These are phyloP conservation scores for Trichoderma orchidacearum DNA, from an alignment of 495 filamentous ascomycete genomes.

Conservation along the genomic window DNA sequence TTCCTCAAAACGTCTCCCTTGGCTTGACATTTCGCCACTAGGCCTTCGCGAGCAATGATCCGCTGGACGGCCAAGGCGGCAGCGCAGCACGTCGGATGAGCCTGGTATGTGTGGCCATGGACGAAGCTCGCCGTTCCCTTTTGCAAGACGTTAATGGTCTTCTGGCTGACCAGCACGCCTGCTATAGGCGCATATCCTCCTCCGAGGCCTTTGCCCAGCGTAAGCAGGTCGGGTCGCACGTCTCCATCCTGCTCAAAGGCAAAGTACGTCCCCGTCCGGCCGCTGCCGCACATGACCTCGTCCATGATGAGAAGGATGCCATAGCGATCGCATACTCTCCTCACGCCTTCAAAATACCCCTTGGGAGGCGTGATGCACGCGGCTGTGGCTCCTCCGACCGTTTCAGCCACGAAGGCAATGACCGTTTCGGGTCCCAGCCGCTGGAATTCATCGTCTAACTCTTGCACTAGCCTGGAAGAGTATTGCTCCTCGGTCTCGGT, in stretches of 20 bases:
- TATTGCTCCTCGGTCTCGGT: conserved; percentile 19
- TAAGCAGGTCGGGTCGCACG: conserved; percentile 36
- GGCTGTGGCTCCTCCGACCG: conserved; percentile 35
- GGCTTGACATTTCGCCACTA: conserved; percentile 35
- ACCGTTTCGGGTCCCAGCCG: conserved; percentile 51
- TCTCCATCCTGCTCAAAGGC: conserved; percentile 41
- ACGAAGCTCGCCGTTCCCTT: conserved; percentile 43
- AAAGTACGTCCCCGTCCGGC: conserved; percentile 44
- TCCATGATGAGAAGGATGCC: conserved; percentile 55
- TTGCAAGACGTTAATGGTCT: conserved; percentile 39
- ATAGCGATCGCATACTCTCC: conserved; percentile 44
- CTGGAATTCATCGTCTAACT: conserved; percentile 56
- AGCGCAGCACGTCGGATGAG: conserved; percentile 45
- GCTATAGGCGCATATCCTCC: conserved; percentile 53
- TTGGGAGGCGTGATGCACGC: conserved; percentile 44
- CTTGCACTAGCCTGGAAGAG: conserved; percentile 35
- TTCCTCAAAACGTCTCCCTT: conserved; percentile 38
- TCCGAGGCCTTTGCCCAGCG: conserved; percentile 55
- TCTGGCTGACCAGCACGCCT: conserved; percentile 39
- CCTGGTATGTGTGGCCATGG: conserved; percentile 51
- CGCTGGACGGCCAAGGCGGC: conserved; percentile 46
- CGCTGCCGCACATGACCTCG: conserved; percentile 62
- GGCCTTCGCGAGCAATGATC: conserved; percentile 39
- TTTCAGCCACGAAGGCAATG: conserved; percentile 57
- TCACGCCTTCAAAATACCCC: conserved; percentile 50